Base-by-base conservation (phyloP, 139 green algal species). In the Chlamydomonas incerta region DNA sequence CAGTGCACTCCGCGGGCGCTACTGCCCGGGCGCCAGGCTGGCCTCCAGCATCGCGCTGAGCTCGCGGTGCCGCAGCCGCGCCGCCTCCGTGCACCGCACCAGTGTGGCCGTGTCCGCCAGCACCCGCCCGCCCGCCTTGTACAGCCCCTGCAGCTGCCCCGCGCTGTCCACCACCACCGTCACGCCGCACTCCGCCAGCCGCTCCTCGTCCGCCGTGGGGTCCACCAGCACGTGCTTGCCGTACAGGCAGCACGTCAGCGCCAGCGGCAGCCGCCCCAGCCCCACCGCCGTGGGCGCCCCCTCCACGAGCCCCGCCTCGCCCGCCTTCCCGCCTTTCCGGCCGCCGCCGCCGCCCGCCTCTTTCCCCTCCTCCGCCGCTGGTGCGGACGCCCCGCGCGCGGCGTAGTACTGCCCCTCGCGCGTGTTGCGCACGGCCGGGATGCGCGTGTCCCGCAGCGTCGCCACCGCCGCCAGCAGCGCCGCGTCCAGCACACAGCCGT, bases 171-270 rank as follows among this genome's bases (percentile, higher is more conserved):
- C 15, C 33, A 91, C 87, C 35, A 93, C 84, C 13, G 71, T 92
- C 8, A 96, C 62, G 15, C 68, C 83, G 11, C 83, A 84, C 31
- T 77, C 68, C 65, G 92, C 77, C 68, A 96, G 81, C 9, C 62
- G 65, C 76, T 97, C 94, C 89, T 97, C 94, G 57, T 96, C 94
- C 6, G 84, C 80, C 0, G 92, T 94, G 5, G 92, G 93, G 66
- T 97, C 95, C 28, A 92, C 88, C 28, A 98, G 79, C 35, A 96
- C 3, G 35, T 89, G 66, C 33, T 83, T 67, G 13, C 65, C 71
- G 79, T 94, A 92, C 67, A 95, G 33, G 28, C 87, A 91, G 55
- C 88, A 95, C 21, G 92, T 96, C 20, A 95, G 47, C 29, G 55
- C 34, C 87, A 93, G 71, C 18, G 87, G 90, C 8, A 41, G 34